phyloP scores from a whole-genome alignment of 805 yeast species.

The Ogataea philodendri region DNA sequence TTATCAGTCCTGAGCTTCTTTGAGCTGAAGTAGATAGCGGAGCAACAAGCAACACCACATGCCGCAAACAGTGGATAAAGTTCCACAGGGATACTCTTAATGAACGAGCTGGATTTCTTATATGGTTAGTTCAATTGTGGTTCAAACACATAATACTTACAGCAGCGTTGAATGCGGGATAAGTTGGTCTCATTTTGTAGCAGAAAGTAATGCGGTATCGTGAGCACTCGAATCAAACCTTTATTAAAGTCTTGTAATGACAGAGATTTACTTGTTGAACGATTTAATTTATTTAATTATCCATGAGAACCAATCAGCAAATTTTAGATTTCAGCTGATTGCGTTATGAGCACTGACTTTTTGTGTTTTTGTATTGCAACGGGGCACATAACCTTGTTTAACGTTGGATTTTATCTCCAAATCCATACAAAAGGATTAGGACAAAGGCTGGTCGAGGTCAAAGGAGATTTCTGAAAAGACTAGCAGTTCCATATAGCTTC shows the following conservation, averaged over 20 bases:
- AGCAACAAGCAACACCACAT: constrained; percentile 49
- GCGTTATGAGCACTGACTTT: constrained; percentile 12
- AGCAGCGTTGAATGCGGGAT: constrained; percentile 45
- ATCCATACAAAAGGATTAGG: no score
- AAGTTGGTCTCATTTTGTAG: constrained; percentile 53
- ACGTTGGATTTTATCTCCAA: background rate
- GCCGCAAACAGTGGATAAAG: constrained; percentile 57
- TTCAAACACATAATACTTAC: constrained; percentile 32
- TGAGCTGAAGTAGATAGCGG: constrained; percentile 51
- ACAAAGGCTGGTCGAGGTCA: no score
- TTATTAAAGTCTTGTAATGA: no score
- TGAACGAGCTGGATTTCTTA: constrained; percentile 13
- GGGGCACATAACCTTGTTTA: constrained; percentile 6
- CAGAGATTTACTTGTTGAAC: no score
- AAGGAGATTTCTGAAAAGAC: no score
- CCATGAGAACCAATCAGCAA: constrained; percentile 11
- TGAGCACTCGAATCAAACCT: no score
- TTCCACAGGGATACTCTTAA: constrained; percentile 47
- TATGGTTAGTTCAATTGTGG: constrained; percentile 1
- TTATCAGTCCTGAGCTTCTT: constrained; percentile 50
- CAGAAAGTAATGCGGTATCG: no score
- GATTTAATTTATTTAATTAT: constrained; percentile 1
- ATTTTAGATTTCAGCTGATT: background rate
- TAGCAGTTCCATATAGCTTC: no score
- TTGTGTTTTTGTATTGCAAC: no score